Base-by-base conservation (phyloP, 495 filamentous ascomycete genomes). In the Astrothelium macrocarpum region DNA sequence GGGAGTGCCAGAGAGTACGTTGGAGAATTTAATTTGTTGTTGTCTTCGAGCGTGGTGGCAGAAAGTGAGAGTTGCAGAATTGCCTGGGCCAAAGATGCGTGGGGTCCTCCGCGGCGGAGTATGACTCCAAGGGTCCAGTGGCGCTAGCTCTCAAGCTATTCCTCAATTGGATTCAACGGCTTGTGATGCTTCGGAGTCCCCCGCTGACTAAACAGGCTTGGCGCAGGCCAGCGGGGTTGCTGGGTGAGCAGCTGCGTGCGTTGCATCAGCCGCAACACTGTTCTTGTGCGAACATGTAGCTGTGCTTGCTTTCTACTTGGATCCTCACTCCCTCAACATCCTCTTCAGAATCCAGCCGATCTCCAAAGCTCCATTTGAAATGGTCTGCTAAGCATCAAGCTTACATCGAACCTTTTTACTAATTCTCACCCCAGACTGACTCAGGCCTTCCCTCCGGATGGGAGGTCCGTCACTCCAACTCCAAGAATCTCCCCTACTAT, bases 401-500 rank as follows among this genome's bases (percentile, higher is more conserved):
- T 39, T 5, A 5, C 5, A 39, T 49, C 5, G 14, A 18, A 16
- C 45, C 23, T 25, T 18, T 32, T 59, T 12, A 16, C 32, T 59
- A 16, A 59, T 31, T 4, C 9, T 16, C 25, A 14, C 7, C 7
- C 53, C 63, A 86, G 81, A 75, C 80, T 68, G 88, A 90, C 49
- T 86, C 88, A 68, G 94, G 94, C 71, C 85, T 98, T 61, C 94
- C 94, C 53, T 71, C 82, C 4, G 81, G 84, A 72, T 97, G 94
- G 94, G 91, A 96, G 77, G 90, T 97, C 71, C 90, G 91, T 69
- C 90, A 93, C 77, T 95, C 89, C 73, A 93, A 95, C 78, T 92
- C 90, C 74, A 97, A 96, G 78, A 95, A 94, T 75, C 88, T 97
- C 18, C 94, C 94, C 39, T 98, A 98, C 79, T 98, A 97, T 78